Evolutionary conservation across 1,284 basidiomycete genomes (phyloP).

Genomic region (Apiotrichum veenhuisii): DNA sequence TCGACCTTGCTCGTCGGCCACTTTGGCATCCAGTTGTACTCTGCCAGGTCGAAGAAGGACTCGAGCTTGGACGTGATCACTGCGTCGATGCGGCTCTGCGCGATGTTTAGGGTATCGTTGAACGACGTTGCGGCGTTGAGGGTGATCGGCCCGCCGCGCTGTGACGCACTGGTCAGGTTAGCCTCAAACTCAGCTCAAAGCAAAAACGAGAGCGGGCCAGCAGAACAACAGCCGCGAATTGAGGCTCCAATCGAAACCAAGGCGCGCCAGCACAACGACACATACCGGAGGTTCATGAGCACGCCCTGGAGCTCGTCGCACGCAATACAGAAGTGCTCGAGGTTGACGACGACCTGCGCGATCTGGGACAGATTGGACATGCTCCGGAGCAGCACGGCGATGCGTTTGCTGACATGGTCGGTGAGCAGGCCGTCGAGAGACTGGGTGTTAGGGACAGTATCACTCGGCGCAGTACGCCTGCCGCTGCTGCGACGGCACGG

Average conservation of each 20-base stretch:
- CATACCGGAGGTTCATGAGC: slow-evolving; percentile 67
- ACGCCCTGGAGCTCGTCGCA: slow-evolving; percentile 83
- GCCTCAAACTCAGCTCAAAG: too few relatives aligned
- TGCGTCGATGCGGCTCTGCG: slow-evolving; percentile 71
- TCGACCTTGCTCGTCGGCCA: slow-evolving; percentile 52
- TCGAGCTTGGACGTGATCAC: slow-evolving; percentile 91
- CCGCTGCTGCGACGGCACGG: too few relatives aligned
- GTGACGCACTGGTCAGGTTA: slow-evolving; percentile 74
- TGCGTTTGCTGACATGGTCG: slow-evolving; percentile 72
- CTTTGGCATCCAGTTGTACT: slow-evolving; percentile 86
- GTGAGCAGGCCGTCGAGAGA: slow-evolving; percentile 82
- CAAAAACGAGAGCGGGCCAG: too few relatives aligned
- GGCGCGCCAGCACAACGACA: too few relatives aligned
- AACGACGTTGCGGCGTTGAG: slow-evolving; percentile 57
- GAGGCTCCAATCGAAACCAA: too few relatives aligned
- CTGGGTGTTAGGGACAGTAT: slow-evolving; percentile 56
- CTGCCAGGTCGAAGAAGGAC: slow-evolving; percentile 89
- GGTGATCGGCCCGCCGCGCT: slow-evolving; percentile 66
- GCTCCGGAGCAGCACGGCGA: slow-evolving; percentile 65
- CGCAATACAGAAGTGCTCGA: slow-evolving; percentile 86
- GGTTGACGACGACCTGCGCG: slow-evolving; percentile 87
- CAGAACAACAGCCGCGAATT: too few relatives aligned
- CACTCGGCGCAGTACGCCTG: too few relatives aligned
- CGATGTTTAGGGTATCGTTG: slow-evolving; percentile 62
- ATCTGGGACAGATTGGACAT: slow-evolving; percentile 85